These are phyloP conservation scores for Irineochytrium annulatum DNA, from an alignment of 192 early-diverging fungal species.

Conservation along the genomic window DNA sequence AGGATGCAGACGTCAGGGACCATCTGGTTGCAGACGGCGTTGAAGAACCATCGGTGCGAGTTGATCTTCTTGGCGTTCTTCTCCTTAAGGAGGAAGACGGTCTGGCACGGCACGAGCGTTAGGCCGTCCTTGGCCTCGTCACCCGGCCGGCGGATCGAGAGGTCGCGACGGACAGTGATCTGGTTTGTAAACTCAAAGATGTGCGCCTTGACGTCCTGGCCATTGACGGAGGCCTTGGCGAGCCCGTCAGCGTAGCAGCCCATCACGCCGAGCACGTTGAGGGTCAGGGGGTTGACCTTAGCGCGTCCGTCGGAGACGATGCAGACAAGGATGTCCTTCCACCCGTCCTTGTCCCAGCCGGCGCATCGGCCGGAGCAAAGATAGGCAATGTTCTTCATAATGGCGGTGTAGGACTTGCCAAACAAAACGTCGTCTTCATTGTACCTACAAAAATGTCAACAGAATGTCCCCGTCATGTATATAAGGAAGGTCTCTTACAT, in stretches of 20 bases:
- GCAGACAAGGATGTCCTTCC: slow-evolving; percentile 69
- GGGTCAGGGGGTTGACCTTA: slow-evolving; percentile 71
- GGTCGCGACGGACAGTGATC: slow-evolving; percentile 26
- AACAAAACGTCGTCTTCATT: slow-evolving; percentile 61
- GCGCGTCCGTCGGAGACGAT: slow-evolving; percentile 79
- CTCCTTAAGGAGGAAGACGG: slow-evolving; percentile 54
- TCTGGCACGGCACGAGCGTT: slow-evolving; percentile 40
- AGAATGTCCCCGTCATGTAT: neutral
- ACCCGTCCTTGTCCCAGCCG: slow-evolving; percentile 54
- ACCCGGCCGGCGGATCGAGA: slow-evolving; percentile 18
- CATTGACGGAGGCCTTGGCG: slow-evolving; percentile 39
- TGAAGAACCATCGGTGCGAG: slow-evolving; percentile 70
- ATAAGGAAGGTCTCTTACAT: slow-evolving; percentile 43
- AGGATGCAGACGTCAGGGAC: slow-evolving; percentile 67
- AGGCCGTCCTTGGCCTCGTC: slow-evolving; percentile 12
- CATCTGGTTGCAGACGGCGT: slow-evolving; percentile 61
- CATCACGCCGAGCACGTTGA: slow-evolving; percentile 63
- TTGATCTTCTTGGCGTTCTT: slow-evolving; percentile 64
- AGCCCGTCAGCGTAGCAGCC: slow-evolving; percentile 56
- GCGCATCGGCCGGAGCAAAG: slow-evolving; percentile 50
- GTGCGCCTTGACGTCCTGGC: slow-evolving; percentile 41
- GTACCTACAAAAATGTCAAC: slow-evolving; percentile 15
- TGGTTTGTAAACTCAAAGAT: slow-evolving; percentile 54
- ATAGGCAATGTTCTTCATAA: slow-evolving; percentile 64
- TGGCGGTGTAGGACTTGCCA: slow-evolving; percentile 55